Percentiles rank a stretch among this genome's conserved stretches.
These are phyloP conservation scores for Leccinum solheimii DNA, from an alignment of 1,284 basidiomycete species.

Conservation along the genomic window DNA sequence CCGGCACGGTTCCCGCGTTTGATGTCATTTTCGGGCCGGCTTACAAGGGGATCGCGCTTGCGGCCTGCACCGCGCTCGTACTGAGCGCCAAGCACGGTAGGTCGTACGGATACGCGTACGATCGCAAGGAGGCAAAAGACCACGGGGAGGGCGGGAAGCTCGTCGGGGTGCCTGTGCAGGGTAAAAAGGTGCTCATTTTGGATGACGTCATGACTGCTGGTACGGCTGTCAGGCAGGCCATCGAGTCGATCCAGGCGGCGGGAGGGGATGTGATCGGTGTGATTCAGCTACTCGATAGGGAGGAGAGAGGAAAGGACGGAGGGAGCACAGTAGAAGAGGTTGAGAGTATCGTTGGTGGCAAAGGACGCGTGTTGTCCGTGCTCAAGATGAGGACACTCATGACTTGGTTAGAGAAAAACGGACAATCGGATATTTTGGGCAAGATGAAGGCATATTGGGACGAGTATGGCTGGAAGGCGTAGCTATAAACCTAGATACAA, in stretches of 20 bases:
- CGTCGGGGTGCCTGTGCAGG: constrained; percentile 82
- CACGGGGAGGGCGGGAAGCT: constrained; percentile 97
- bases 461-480: constrained; percentile 69
- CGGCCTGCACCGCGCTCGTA: constrained; percentile 82
- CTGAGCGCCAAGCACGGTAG: constrained; percentile 68
- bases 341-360: constrained; percentile 69
- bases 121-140: constrained; percentile 94
- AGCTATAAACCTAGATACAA: constrained; percentile 6
- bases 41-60: constrained; percentile 97
- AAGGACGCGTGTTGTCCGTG: constrained; percentile 69
- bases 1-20: constrained; percentile 61
- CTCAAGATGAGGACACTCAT: constrained; percentile 88
- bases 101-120: constrained; percentile 84
- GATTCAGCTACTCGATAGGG: constrained; percentile 87
- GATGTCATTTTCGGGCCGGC: constrained; percentile 96
- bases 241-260: constrained; percentile 65
- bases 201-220: constrained; percentile 98
- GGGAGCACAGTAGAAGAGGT: constrained; percentile 82
- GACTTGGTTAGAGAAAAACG: constrained; percentile 74
- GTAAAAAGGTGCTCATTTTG: constrained; percentile 82
- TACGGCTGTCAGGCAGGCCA: constrained; percentile 84
- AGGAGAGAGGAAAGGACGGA: constrained; percentile 80
- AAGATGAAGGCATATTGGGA: constrained; percentile 83
- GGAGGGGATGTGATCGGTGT: constrained; percentile 88
- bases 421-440: constrained; percentile 63